These are phyloP conservation scores for Tubosaeta brunneosetosa DNA, from an alignment of 768 basidiomycete genomes.

Conservation along the genomic window DNA sequence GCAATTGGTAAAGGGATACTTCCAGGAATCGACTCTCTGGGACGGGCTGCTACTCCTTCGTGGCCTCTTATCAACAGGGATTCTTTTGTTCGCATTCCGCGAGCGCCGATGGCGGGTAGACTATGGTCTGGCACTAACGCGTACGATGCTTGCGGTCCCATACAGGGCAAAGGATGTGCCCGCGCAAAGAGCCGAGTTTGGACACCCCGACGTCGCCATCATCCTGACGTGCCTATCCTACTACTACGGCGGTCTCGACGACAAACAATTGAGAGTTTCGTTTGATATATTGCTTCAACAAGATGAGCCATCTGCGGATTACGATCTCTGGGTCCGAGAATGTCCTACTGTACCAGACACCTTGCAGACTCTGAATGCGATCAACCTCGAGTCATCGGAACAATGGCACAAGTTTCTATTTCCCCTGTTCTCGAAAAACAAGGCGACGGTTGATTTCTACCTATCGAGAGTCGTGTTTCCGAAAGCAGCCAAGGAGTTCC, in stretches of 20 bases:
- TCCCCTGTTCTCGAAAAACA: slow-evolving; percentile 2
- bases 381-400: slow-evolving; percentile 8
- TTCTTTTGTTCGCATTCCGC: slow-evolving; percentile 16
- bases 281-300: slow-evolving; percentile 15
- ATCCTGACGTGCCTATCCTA: slow-evolving; percentile 11
- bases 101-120: slow-evolving; percentile 27
- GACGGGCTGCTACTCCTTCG: slow-evolving; percentile 17
- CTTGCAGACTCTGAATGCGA: too few species aligned
- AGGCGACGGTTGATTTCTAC: slow-evolving; percentile 5
- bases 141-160: slow-evolving; percentile 24
- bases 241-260: slow-evolving; percentile 21
- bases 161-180: slow-evolving; percentile 28
- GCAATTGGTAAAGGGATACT: neutral
- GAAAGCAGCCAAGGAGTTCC: slow-evolving; percentile 29
- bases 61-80: slow-evolving; percentile 19
- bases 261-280: slow-evolving; percentile 10
- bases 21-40: slow-evolving; percentile 2
- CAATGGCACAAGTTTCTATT: slow-evolving; percentile 1
- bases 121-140: slow-evolving; percentile 12
- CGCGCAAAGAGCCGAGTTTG: slow-evolving; percentile 22
- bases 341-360: slow-evolving; percentile 11
- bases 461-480: slow-evolving; percentile 34
- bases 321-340: slow-evolving; percentile 18
- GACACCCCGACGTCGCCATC: slow-evolving; percentile 24
- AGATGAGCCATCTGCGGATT: slow-evolving; percentile 19